These are phyloP conservation scores for Pichia inconspicua DNA, from an alignment of 1,139 yeast genomes.

Conservation along the genomic window DNA sequence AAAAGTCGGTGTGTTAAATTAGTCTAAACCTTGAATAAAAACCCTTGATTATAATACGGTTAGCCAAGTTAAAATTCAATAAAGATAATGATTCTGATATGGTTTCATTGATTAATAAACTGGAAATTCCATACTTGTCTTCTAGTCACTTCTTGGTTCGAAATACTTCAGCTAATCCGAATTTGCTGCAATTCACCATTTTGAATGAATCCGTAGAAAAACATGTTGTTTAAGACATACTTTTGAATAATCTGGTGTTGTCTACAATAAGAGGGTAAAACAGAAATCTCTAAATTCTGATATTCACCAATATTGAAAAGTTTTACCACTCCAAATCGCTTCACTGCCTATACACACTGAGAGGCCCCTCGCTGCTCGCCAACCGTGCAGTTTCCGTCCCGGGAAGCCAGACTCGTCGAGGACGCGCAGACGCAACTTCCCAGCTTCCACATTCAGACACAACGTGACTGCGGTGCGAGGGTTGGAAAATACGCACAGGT, in stretches of 20 bases:
- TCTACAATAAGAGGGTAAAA: constrained; percentile 2
- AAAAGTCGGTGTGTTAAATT: too few species aligned
- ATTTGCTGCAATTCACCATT: background rate
- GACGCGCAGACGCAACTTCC: background rate
- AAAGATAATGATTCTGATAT: too few species aligned
- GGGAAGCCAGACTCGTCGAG: background rate
- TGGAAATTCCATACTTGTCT: too few species aligned
- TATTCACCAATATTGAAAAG: background rate
- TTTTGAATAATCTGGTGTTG: constrained; percentile 15
- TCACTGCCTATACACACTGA: background rate
- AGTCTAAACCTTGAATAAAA: too few species aligned
- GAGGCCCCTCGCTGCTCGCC: background rate
- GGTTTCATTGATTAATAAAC: too few species aligned
- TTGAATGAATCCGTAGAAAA: background rate
- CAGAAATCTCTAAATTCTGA: background rate
- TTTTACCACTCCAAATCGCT: background rate
- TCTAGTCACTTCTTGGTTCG: too few species aligned
- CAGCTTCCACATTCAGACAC: background rate
- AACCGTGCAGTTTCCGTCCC: background rate
- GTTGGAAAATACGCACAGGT: background rate
- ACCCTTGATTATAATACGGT: too few species aligned
- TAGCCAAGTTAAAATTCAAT: too few species aligned
- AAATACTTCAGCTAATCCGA: too few species aligned
- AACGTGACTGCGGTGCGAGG: constrained; percentile 3
- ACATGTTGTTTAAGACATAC: constrained; percentile 6